Percentiles rank a stretch among this genome's conserved stretches.
Conservation (phyloP, 2,329 filamentous ascomycete species). For the Hypoxylon sp. region DNA sequence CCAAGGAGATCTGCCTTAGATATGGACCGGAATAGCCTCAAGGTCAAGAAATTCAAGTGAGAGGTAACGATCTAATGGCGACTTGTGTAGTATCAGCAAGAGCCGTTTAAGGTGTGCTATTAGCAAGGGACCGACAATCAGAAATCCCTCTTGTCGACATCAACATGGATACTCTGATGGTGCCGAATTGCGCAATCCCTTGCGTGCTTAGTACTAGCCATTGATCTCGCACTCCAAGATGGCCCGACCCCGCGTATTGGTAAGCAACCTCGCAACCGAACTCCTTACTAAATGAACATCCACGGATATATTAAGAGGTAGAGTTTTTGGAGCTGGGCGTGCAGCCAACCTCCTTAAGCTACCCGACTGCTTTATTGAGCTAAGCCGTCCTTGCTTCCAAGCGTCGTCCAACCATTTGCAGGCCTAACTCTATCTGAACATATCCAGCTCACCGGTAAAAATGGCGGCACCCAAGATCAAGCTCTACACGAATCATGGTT, state of each 20-base stretch:
- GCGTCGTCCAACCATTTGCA: not conserved
- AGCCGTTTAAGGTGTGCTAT: not conserved
- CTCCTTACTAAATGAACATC: not conserved
- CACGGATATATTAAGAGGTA: conserved; percentile 1
- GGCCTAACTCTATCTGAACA: not conserved
- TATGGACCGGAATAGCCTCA: not conserved
- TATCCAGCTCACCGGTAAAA: not conserved
- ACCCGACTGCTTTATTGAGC: not conserved
- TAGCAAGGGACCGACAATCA: too few relatives aligned
- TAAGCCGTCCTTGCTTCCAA: conserved; percentile 1
- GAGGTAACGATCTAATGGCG: too few relatives aligned
- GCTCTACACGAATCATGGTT: conserved; percentile 52
- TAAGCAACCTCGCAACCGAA: conserved; percentile 16
- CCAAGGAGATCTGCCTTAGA: not conserved
- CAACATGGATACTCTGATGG: not conserved
- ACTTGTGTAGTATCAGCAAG: too few relatives aligned
- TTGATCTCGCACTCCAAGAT: not conserved
- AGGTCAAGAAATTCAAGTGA: too few relatives aligned
- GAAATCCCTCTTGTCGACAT: too few relatives aligned
- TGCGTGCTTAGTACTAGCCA: conserved; percentile 17
- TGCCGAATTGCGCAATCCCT: conserved; percentile 18
- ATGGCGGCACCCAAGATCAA: conserved; percentile 50
- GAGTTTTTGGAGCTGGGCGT: not conserved
- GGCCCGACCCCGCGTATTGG: conserved; percentile 33
- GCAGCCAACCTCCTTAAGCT: not conserved